A percentile compares a stretch with the other conserved stretches of the same genome.
Evolutionary conservation across 2,329 filamentous ascomycete species (phyloP).

Genomic region (Aspergillus transmontanensis): DNA sequence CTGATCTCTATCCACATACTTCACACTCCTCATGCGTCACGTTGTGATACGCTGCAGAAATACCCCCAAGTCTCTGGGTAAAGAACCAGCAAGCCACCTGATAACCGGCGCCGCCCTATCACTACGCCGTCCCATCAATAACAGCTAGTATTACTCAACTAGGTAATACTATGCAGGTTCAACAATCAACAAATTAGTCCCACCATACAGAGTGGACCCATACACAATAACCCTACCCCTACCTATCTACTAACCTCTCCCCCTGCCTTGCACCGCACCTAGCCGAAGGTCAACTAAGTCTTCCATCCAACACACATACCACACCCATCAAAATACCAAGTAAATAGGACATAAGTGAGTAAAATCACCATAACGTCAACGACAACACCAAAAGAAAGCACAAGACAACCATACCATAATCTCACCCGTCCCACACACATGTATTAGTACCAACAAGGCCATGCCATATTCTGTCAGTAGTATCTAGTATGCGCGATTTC

Average conservation of each 20-base stretch:
- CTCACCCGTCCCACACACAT: neutral
- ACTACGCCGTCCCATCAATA: neutral
- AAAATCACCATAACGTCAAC: too few relatives aligned
- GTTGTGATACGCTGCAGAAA: neutral
- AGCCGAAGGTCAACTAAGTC: neutral
- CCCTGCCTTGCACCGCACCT: too few relatives aligned
- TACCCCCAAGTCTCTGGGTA: neutral
- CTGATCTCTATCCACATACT: neutral
- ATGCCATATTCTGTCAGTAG: neutral
- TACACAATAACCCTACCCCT: too few relatives aligned
- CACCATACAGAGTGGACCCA: neutral
- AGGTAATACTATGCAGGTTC: neutral
- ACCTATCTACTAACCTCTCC: too few relatives aligned
- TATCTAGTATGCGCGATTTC: neutral
- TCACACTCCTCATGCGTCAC: neutral
- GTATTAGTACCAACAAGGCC: neutral
- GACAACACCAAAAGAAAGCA: neutral
- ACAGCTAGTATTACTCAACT: neutral
- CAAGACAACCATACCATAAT: neutral
- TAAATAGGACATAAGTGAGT: neutral
- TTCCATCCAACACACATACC: neutral
- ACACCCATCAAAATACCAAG: neutral
- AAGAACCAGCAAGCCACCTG: neutral
- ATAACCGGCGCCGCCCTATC: neutral
- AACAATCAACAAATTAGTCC: neutral